Evolutionary conservation across 257 asterid genomes (phyloP).

Genomic region (Orobanche coerulescens): DNA sequence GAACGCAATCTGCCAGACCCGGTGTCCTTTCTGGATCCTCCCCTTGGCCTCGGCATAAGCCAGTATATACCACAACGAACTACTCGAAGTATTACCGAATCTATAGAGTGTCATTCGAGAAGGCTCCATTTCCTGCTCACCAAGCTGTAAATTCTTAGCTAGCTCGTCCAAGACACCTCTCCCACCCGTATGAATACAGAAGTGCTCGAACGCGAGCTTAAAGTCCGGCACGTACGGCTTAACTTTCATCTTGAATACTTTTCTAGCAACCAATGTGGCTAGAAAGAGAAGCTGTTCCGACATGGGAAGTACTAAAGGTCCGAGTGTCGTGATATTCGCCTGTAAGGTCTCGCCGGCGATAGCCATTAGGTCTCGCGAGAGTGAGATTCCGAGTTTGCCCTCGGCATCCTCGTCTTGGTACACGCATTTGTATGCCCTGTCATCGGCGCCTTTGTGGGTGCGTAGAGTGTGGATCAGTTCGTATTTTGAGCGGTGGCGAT

Average conservation of each 20-base stretch:
- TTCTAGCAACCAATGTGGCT: slow-evolving; percentile 27
- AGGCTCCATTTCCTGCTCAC: slow-evolving; percentile 39
- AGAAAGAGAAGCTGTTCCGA: slow-evolving; percentile 41
- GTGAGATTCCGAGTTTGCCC: slow-evolving; percentile 30
- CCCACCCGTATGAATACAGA: slow-evolving; percentile 43
- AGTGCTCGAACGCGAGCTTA: slow-evolving; percentile 40
- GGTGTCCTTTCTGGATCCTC: slow-evolving; percentile 36
- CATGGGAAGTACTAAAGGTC: slow-evolving; percentile 40
- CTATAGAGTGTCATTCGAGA: slow-evolving; percentile 44
- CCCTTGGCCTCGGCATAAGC: slow-evolving; percentile 48
- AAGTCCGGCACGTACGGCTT: slow-evolving; percentile 42
- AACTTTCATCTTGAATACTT: slow-evolving; percentile 33
- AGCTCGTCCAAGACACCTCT: slow-evolving; percentile 39
- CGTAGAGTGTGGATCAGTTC: slow-evolving; percentile 37
- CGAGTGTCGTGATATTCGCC: slow-evolving; percentile 41
- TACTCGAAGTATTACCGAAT: slow-evolving; percentile 47
- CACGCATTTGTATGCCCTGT: slow-evolving; percentile 36
- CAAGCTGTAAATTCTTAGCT: slow-evolving; percentile 36
- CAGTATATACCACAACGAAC: slow-evolving; percentile 42
- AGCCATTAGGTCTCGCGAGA: slow-evolving; percentile 33
- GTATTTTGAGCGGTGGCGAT: slow-evolving; percentile 30
- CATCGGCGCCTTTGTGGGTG: slow-evolving; percentile 41
- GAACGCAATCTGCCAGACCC: slow-evolving; percentile 43
- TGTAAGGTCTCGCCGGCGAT: slow-evolving; percentile 40
- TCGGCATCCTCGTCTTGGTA: slow-evolving; percentile 40